A percentile compares a stretch with the other conserved stretches of the same genome.
Conservation (phyloP, 202 grass and related monocot genomes). For the Bolboschoenoplectus hybrid region DNA sequence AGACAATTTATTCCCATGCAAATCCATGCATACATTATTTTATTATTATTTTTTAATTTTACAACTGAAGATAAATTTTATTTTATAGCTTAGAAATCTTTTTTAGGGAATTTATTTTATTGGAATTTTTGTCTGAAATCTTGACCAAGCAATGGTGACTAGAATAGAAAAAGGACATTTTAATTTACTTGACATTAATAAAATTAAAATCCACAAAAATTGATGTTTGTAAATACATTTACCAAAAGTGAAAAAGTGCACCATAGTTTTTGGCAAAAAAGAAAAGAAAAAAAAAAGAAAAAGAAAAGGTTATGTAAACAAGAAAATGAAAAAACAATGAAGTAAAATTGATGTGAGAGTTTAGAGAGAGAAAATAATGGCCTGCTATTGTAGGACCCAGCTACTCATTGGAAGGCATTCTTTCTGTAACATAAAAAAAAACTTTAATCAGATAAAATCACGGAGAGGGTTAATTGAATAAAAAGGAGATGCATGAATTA, state of each 20-base stretch:
- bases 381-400: neutral
- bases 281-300: no score
- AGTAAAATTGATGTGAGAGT: slow-evolving; percentile 23
- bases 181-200: neutral
- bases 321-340: slow-evolving; percentile 20
- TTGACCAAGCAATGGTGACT: neutral
- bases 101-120: neutral
- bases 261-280: slow-evolving; percentile 21
- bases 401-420: slow-evolving; percentile 42
- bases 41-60: neutral
- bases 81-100: neutral
- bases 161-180: neutral
- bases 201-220: neutral
- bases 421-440: slow-evolving; percentile 25
- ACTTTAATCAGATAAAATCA: slow-evolving; percentile 38
- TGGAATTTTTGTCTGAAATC: neutral
- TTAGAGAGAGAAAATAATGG: slow-evolving; percentile 32
- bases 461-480: slow-evolving; percentile 30
- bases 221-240: slow-evolving; percentile 11
- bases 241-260: slow-evolving; percentile 28
- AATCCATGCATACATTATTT: neutral
- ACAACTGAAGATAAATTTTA: neutral
- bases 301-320: neutral
- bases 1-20: no score
- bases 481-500: neutral